These are phyloP conservation scores for Didymella exigua DNA, from an alignment of 2,329 filamentous ascomycete genomes.

Conservation along the genomic window DNA sequence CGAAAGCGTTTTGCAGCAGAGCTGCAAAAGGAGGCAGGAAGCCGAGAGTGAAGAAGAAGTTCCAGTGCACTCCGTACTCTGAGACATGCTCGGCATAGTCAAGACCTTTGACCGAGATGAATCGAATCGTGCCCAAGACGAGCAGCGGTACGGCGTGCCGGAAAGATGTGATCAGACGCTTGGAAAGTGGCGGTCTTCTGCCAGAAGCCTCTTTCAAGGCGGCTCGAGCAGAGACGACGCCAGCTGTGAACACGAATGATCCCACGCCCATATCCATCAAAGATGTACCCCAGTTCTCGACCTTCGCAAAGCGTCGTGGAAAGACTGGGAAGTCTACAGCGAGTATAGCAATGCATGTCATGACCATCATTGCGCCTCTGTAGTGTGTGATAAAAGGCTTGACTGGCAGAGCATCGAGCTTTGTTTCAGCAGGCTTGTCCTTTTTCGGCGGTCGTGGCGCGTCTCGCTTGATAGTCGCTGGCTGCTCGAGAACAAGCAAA, in stretches of 20 bases:
- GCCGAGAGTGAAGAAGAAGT: conserved; percentile 97
- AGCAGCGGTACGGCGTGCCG: conserved; percentile 85
- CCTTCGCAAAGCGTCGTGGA: conserved; percentile 92
- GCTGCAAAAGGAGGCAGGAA: conserved; percentile 89
- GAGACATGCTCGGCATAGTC: conserved; percentile 97
- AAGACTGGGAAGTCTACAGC: conserved; percentile 95
- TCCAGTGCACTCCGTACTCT: conserved; percentile 99
- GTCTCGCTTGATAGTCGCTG: conserved; percentile 21
- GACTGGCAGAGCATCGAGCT: conserved; percentile 67
- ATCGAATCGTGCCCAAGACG: conserved; percentile 76
- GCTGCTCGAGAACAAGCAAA: conserved; percentile 57
- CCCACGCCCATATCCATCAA: conserved; percentile 98
- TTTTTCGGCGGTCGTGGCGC: conserved; percentile 30
- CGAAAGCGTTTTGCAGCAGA: conserved; percentile 74
- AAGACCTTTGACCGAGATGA: conserved; percentile 88
- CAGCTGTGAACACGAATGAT: conserved; percentile 94
- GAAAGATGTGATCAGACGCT: conserved; percentile 68
- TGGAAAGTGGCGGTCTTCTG: conserved; percentile 55
- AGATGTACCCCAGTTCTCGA: conserved; percentile 99
- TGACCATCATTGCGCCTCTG: conserved; percentile 86
- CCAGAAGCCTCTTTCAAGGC: conserved; percentile 71
- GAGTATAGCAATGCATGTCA: conserved; percentile 90
- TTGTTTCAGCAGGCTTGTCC: conserved; percentile 19
- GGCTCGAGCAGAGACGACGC: conserved; percentile 84
- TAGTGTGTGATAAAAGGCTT: conserved; percentile 95